Conservation (phyloP, 345 rosid species). For the Ailanthus altissimus region DNA sequence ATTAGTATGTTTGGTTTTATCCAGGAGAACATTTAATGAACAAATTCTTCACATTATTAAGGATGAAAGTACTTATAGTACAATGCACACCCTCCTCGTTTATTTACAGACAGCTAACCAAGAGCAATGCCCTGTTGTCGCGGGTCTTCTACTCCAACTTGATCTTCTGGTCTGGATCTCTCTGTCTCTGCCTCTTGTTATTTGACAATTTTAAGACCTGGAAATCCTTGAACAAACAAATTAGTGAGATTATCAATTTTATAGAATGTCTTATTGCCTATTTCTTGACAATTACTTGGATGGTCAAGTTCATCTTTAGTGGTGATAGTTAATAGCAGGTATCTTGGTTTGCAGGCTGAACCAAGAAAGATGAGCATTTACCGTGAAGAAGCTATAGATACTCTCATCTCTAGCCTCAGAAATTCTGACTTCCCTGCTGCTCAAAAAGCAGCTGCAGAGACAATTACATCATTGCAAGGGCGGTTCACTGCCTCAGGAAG, state of each 20-base stretch:
- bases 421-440: slow-evolving; percentile 49
- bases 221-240: not conserved
- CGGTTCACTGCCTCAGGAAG: slow-evolving; percentile 62
- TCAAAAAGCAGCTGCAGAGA: slow-evolving; percentile 63
- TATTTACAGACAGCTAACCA: slow-evolving; percentile 51
- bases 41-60: slow-evolving; percentile 61
- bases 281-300: not conserved
- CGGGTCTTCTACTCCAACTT: slow-evolving; percentile 68
- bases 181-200: not conserved
- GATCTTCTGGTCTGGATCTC: slow-evolving; percentile 62
- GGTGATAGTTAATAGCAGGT: not conserved
- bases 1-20: slow-evolving; percentile 1
- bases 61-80: slow-evolving; percentile 60
- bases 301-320: not conserved
- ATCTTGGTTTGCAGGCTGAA: slow-evolving; percentile 47
- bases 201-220: not conserved
- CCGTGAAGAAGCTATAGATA: slow-evolving; percentile 74
- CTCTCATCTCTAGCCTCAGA: slow-evolving; percentile 58
- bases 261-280: not conserved
- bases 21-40: slow-evolving; percentile 57
- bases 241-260: not conserved
- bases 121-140: slow-evolving; percentile 54
- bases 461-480: slow-evolving; percentile 55
- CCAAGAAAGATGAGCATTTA: slow-evolving; percentile 79
- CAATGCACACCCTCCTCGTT: slow-evolving; percentile 60